phyloP scores from a whole-genome alignment of 495 filamentous ascomycete genomes.

The Annulohypoxylon nitens region DNA sequence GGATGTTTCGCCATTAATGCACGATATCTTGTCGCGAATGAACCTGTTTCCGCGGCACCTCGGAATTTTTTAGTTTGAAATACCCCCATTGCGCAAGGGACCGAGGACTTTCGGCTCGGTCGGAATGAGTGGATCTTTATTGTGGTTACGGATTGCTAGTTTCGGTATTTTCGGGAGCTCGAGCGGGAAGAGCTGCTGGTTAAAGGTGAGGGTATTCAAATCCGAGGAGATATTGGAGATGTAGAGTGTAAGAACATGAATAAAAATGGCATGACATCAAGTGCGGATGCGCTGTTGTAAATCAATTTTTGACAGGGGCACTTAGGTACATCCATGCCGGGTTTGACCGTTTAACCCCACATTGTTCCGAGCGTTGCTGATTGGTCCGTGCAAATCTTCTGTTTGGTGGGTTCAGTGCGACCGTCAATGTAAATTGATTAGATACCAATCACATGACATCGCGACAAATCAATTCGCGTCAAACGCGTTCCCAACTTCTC shows the following conservation, averaged over 20 bases:
- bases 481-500: slow-evolving; percentile 34
- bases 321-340: neutral
- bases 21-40: slow-evolving; percentile 83
- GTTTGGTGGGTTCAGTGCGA: neutral
- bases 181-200: neutral
- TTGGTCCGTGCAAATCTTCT: neutral
- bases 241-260: neutral
- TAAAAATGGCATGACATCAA: slow-evolving; percentile 15
- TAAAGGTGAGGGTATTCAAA: neutral
- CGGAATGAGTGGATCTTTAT: neutral
- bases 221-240: neutral
- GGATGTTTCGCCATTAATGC: slow-evolving; percentile 75
- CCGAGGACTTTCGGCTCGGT: neutral
- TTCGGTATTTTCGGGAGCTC: neutral
- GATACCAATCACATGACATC: slow-evolving; percentile 34
- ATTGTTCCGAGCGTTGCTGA: slow-evolving; percentile 3
- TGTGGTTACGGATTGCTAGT: neutral
- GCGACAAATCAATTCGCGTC: slow-evolving; percentile 42
- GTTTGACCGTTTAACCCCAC: neutral
- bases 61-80: slow-evolving; percentile 82
- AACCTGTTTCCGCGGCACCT: slow-evolving; percentile 67
- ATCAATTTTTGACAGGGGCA: slow-evolving; percentile 10
- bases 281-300: slow-evolving; percentile 4
- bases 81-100: slow-evolving; percentile 70
- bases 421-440: neutral